Percentiles rank a stretch among this genome's conserved stretches.
These are phyloP conservation scores for Cyclotella choctawhatcheeana DNA, from an alignment of 108 stramenopile genomes.

Conservation along the genomic window DNA sequence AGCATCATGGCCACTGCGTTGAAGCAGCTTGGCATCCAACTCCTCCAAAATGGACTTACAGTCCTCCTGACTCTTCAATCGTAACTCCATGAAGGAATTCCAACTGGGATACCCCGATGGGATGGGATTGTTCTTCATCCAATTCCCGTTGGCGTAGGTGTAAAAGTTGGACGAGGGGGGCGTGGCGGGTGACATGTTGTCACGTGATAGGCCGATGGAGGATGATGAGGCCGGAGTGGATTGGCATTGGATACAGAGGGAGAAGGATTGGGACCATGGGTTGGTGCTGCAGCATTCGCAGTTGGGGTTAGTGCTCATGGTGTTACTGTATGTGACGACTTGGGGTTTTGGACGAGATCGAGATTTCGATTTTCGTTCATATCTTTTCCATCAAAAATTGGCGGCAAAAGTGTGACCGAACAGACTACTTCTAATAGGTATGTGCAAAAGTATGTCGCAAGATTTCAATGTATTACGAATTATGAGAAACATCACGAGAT, in stretches of 20 bases:
- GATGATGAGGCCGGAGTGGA: conserved; percentile 20
- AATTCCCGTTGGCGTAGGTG: conserved; percentile 70
- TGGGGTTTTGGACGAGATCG: no score
- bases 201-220: conserved; percentile 36
- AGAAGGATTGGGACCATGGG: conserved; percentile 61
- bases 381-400: no score
- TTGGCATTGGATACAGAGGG: conserved; percentile 60
- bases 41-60: conserved; percentile 57
- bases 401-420: no score
- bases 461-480: no score
- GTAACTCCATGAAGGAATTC: conserved; percentile 75
- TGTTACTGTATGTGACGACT: no score
- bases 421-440: no score
- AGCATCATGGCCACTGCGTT: neutral
- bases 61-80: conserved; percentile 73
- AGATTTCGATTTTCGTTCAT: no score
- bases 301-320: neutral
- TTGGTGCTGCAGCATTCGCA: conserved; percentile 48
- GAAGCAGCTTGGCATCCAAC: conserved; percentile 35
- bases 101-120: conserved; percentile 79
- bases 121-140: conserved; percentile 84
- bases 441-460: no score
- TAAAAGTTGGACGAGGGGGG: conserved; percentile 65
- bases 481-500: no score
- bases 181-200: conserved; percentile 62